These are phyloP conservation scores for Arthroderma uncinatum DNA, from an alignment of 2,329 filamentous ascomycete species.

Conservation along the genomic window DNA sequence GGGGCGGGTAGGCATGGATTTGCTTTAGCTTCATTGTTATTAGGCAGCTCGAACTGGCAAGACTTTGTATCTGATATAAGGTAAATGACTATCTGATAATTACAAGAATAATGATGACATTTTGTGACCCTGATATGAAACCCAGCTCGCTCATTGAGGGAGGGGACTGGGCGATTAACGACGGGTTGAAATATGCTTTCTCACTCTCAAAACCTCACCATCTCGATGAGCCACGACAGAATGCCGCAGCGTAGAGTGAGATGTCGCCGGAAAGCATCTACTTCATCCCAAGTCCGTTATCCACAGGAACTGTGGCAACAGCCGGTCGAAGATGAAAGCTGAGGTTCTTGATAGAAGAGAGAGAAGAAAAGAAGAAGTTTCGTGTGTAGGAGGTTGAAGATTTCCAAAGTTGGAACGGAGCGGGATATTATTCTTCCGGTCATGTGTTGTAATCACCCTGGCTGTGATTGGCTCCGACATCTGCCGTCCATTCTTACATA, in stretches of 20 bases:
- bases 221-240: constrained; percentile 35
- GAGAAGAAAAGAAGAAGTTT: constrained; percentile 13
- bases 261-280: constrained; percentile 27
- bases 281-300: constrained; percentile 25
- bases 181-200: constrained; percentile 27
- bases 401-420: constrained; percentile 10
- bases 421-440: constrained; percentile 29
- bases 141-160: constrained; percentile 36
- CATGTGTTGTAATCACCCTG: constrained; percentile 22
- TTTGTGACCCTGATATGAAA: constrained; percentile 43
- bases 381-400: constrained; percentile 11
- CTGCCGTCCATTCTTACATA: constrained; percentile 23
- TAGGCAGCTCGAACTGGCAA: neutral
- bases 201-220: constrained; percentile 32
- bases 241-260: constrained; percentile 32
- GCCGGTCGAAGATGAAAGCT: constrained; percentile 30
- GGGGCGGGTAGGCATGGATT: too few relatives aligned
- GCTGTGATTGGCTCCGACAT: constrained; percentile 25
- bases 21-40: neutral
- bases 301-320: constrained; percentile 1
- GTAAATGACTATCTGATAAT: neutral
- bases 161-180: constrained; percentile 41
- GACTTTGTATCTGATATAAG: neutral
- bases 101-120: neutral
- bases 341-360: constrained; percentile 26